Base-by-base conservation (phyloP, 2,329 filamentous ascomycete genomes). In the Pseudogymnoascus sp. region DNA sequence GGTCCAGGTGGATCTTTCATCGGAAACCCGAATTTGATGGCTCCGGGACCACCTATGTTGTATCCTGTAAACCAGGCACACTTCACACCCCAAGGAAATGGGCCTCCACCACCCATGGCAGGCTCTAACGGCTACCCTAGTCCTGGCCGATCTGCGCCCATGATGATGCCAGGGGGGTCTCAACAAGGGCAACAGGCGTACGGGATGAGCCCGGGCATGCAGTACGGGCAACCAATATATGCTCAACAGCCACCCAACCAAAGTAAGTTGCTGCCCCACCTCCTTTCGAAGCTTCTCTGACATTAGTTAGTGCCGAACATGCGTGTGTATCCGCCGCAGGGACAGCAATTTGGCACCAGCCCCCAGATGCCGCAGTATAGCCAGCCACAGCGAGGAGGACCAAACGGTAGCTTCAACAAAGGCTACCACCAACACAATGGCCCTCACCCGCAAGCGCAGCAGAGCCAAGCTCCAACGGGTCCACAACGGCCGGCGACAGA, bases 91-190 rank as follows among this genome's bases (percentile, higher is more conserved):
- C 77, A 79, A 18, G 76, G 74, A 23, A 75, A 76, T 38, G 79
- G 77, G 1, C 79, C 79, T 15, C 82, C 80, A 26, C 82, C 83
- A 65, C 73, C 76, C 7, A 80, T 84, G 59, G 83, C 86, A 18
- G 88, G 82, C 41, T 79, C 82, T 6, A 88, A 86, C 66, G 90
- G 90, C 13, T 96, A 89, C 69, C 89, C 90, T n/a, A 96, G 92
- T 70, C 92, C 92, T 0, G 85, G 90, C 60, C 83, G 91, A 55
- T 85, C 86, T 26, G 90, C 94, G 10, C 86, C 90, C 1, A 90
- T 95, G 85, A 97, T 97, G 92, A 89, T 86, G 68, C 92, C 92
- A 65, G 90, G 96, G 74, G 90, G 90, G 60, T 96, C 92, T 26
- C 92, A 96, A 69, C 92, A 95, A 72, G 91, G 92, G 38, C 78